Evolutionary conservation across 202 grass and related monocot genomes (phyloP), one percentile per base, ranked within the genome.

Genomic region (Tripidium arundinaceum): DNA sequence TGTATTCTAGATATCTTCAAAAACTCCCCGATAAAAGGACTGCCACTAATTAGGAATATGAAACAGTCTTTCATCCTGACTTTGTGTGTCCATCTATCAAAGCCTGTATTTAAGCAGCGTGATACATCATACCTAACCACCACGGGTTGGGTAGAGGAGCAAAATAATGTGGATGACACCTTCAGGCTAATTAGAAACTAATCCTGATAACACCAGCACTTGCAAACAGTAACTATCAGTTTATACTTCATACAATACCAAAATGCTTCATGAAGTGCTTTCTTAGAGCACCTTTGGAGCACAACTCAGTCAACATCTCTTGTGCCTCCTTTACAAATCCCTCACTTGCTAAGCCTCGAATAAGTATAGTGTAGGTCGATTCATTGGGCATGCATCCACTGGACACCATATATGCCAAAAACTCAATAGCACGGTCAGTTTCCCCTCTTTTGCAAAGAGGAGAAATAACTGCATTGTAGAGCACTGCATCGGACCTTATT

Each of bases 401-500:
- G 3, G 80, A 88, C 38, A 94, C 80, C 91, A 94, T 94, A 83
- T 86, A 86, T 41, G 77, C 72, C 71, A 94, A 71, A 68, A 93
- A 86, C 26, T 86, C 86, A 62, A 94, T 91, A 75, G 91, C 86
- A 34, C 77, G 72, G 34, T 84, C 85, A 11, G 86, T 86, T 80
- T 86, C 86, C 86, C 83, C 65, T 45, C 73, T 75, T 88, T 90
- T 94, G 52, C 91, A 94, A 58, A 94, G 91, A 0, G 83, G 87
- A 83, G 89, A 86, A 67, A 91, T 90, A 59, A 86, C 77, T 46
- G 83, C 89, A 68, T 91, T 91, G 55, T 89, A 94, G 14, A 90
- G 86, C 65, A 86, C 82, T 45, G 86, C 86, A 86, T 85, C 84
- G 29, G 80, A 82, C 49, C 46, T 86, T 46, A 88, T 76, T 52